Base-by-base conservation (phyloP, 2,329 filamentous ascomycete genomes). In the Curvularia verruculosa region DNA sequence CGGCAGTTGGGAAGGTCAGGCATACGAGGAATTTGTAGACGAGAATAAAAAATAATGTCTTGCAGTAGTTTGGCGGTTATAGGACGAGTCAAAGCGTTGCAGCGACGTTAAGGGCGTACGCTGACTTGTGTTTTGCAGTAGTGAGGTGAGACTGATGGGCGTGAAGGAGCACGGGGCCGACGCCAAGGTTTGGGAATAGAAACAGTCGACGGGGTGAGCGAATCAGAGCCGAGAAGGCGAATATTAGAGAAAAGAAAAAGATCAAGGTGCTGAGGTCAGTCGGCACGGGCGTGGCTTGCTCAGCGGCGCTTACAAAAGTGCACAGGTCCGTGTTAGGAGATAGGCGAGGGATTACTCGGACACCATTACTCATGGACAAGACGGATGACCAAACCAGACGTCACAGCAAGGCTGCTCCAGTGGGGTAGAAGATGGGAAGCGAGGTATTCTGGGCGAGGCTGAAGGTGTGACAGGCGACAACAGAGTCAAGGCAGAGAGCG, bases 281-380 rank as follows among this genome's bases (percentile, higher is more conserved):
- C 24, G 28, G 48, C 13, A 49, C 41, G 18, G 41, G 52, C 44
- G 56, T 58, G 50, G 59, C 54, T 51, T 46, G 40, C 43, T 54
- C n/a, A 57, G 54, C 56, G 52, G 64, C 64, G 64, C 64, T 65
- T 64, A 64, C 54, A 59, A 8, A n/a, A 36, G 34, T 18, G 34
- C 34, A 36, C 15, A 36, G 34, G 34, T 36, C 34, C 15, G 34
- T 3, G 2, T 15, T 8, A 36, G 34, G 44, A 31, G 36, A 40
- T 26, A 31, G 45, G 21, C 40, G 51, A 52, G 39, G 29, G 49
- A 50, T 60, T 48, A 41, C 45, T 54, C 61, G 24, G 53, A 21
- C 28, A 24, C 34, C 41, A 46, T 41, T 49, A 53, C 24, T 53
- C 52, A 51, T 49, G 37, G 45, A 43, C 34, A 39, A 15, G 43